phyloP scores from a whole-genome alignment of 495 filamentous ascomycete species.

The Neurospora sp. region DNA sequence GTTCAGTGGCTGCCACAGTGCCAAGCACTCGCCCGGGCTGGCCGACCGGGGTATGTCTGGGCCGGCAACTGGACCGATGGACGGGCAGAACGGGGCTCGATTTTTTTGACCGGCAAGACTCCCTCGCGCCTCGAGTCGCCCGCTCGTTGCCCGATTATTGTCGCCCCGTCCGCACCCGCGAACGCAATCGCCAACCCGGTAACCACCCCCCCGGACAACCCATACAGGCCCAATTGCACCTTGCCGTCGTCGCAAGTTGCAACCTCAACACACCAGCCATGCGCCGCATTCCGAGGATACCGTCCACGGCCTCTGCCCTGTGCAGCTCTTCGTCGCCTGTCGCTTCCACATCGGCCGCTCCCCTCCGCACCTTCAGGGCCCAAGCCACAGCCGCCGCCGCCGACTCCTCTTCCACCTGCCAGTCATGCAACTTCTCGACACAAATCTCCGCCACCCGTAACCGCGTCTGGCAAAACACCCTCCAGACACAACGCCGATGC shows the following conservation, averaged over 20 bases:
- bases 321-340: slow-evolving; percentile 10
- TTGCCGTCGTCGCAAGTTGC: background rate
- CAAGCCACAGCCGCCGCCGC: background rate
- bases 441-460: slow-evolving; percentile 1
- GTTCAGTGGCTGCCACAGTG: background rate
- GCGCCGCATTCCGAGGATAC: slow-evolving; percentile 22
- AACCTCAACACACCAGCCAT: slow-evolving; percentile 4
- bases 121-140: background rate
- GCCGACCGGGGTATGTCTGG: background rate
- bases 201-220: background rate
- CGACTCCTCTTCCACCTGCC: background rate
- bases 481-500: slow-evolving; percentile 12
- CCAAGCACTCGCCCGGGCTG: background rate
- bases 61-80: background rate
- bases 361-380: slow-evolving; percentile 8
- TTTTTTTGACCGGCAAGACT: background rate
- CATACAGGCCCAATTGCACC: background rate
- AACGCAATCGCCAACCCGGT: background rate
- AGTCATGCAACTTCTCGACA: background rate
- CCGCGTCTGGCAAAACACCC: slow-evolving; percentile 3
- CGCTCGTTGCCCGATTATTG: background rate
- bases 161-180: background rate
- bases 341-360: background rate
- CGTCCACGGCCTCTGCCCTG: slow-evolving; percentile 11
- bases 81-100: background rate